Evolutionary conservation across 352 stramenopile genomes (phyloP), one percentile per base, ranked within the genome.

Genomic region (Phytopythium helicoides): DNA sequence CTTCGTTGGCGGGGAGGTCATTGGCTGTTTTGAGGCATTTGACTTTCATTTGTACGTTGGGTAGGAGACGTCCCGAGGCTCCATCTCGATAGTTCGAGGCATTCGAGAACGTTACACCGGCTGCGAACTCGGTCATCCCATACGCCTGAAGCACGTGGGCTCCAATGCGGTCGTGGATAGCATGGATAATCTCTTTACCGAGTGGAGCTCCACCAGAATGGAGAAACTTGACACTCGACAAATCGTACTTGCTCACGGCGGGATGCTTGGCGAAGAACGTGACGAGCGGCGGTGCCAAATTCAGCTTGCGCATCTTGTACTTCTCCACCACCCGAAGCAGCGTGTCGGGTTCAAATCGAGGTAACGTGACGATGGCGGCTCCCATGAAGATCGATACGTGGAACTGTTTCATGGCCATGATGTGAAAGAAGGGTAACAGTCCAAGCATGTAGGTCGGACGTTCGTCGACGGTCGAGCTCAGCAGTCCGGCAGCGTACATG

Each of bases 341-440:
- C 4, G 70, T 61, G 8, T 84, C 62, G 8, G 94, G 73, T 51
- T 97, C 86, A 64, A 98, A 98, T 23, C 78, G 61, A 10, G 76
- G 85, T 11, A 94, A 73, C 15, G 93, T 91, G 18, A 97, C 73
- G 1, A 92, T 56, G 14, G 73, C 70, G 52, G 72, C 66, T 19
- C 86, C 85, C 47, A 71, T 71, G 60, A 81, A 82, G 28, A 87
- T 71, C 22, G 64, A 66, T 52, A 83, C 83, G 40, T 97, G 63
- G 31, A 94, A 68, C 15, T 87, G 71, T 15, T 87, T 72, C 31
- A 80, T 72, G 0, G 73, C 70, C 19, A 94, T 96, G 52, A 97
- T 97, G 63, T 97, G 93, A 72, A 97, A 97, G 60, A 97, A 95
- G 15, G 91, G 94, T n/a, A 97, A 66, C 14, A 84, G 49, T 0